phyloP scores from a whole-genome alignment of 2,329 filamentous ascomycete species.

The Ophiostoma piceae region DNA sequence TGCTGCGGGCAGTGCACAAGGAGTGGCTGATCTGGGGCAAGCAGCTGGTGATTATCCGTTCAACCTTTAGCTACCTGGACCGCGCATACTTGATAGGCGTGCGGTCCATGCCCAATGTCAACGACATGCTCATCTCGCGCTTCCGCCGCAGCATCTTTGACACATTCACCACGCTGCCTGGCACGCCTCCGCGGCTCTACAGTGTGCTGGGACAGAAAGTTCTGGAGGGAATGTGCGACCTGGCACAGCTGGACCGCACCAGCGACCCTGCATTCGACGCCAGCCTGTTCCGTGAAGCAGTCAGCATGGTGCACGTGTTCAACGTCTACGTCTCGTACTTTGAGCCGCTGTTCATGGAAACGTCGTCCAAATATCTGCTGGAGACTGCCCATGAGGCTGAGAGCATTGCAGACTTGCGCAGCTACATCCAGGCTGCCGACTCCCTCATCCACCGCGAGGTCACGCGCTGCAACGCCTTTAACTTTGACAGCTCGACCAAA shows the following conservation, averaged over 20 bases:
- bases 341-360: conserved; percentile 61
- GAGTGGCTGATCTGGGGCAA: conserved; percentile 74
- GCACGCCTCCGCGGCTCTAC: conserved; percentile 14
- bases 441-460: conserved; percentile 67
- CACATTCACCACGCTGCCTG: conserved; percentile 15
- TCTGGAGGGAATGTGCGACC: conserved; percentile 61
- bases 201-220: conserved; percentile 37
- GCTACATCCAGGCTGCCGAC: conserved; percentile 68
- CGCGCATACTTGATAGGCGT: conserved; percentile 78
- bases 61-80: conserved; percentile 91
- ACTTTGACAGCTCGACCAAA: conserved; percentile 77
- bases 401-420: conserved; percentile 53
- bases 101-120: conserved; percentile 64
- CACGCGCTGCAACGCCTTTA: conserved; percentile 70
- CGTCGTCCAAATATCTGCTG: conserved; percentile 63
- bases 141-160: conserved; percentile 61
- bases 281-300: conserved; percentile 63
- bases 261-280: conserved; percentile 54
- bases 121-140: conserved; percentile 71
- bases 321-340: conserved; percentile 74
- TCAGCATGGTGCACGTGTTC: conserved; percentile 81
- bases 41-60: conserved; percentile 74
- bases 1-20: conserved; percentile 51
- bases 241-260: conserved; percentile 68
- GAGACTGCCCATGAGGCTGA: conserved; percentile 65